Conservation (phyloP, 2,329 filamentous ascomycete genomes). For the Achaetomium macrosporum region DNA sequence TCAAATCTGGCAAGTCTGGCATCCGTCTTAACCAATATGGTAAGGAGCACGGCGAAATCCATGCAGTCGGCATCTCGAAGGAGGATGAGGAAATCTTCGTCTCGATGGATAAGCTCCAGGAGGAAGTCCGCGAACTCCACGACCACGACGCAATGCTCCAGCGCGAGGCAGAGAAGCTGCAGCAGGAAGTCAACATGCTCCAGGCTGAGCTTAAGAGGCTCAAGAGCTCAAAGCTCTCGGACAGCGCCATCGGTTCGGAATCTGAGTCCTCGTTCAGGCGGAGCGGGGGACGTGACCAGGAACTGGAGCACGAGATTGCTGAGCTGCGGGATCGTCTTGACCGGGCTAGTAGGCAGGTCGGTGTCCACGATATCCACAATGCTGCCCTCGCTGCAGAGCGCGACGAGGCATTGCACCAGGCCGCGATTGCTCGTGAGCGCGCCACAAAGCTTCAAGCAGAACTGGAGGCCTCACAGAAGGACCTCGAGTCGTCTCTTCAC, state of each 20-base stretch:
- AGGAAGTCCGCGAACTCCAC: slow-evolving; percentile 50
- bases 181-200: slow-evolving; percentile 46
- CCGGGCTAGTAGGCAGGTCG: slow-evolving; percentile 55
- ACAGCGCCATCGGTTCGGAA: slow-evolving; percentile 39
- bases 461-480: slow-evolving; percentile 32
- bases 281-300: slow-evolving; percentile 37
- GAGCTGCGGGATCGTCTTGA: slow-evolving; percentile 57
- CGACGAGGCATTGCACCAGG: slow-evolving; percentile 58
- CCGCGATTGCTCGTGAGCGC: slow-evolving; percentile 51
- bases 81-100: slow-evolving; percentile 55
- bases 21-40: slow-evolving; percentile 36
- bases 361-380: slow-evolving; percentile 57
- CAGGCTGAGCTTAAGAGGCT: slow-evolving; percentile 43
- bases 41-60: slow-evolving; percentile 43
- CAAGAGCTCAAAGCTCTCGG: slow-evolving; percentile 36
- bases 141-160: slow-evolving; percentile 52
- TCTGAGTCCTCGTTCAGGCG: slow-evolving; percentile 40
- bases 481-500: slow-evolving; percentile 35
- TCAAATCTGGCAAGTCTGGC: slow-evolving; percentile 48
- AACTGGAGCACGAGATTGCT: slow-evolving; percentile 41
- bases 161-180: slow-evolving; percentile 47
- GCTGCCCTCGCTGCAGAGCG: slow-evolving; percentile 58
- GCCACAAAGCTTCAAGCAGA: slow-evolving; percentile 34
- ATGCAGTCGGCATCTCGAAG: slow-evolving; percentile 44
- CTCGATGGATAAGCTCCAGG: slow-evolving; percentile 56